Base-by-base conservation (phyloP, 257 asterid genomes). In the Jasminum sambac region DNA sequence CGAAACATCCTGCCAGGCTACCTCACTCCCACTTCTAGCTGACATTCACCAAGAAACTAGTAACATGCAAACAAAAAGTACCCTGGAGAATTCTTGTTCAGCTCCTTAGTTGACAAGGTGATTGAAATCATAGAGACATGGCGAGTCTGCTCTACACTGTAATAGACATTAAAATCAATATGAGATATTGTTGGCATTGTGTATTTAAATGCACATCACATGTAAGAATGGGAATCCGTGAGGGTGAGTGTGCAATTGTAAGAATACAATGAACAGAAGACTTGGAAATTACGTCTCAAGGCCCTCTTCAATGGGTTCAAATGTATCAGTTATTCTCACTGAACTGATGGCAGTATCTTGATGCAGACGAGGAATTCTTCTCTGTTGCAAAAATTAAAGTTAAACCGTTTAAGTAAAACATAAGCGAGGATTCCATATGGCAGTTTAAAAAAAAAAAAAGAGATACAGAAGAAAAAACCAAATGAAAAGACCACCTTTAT, bases 301-400 rank as follows among this genome's bases (percentile, higher is more conserved):
- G 66, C 99, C 99, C 85, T 94, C 98, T 84, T 94, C 99, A 79
- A 94, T 86, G 81, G 99, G 98, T 79, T 91, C 99, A 86, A 95
- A 94, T 13, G 89, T 82, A 73, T 94, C 99, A 1, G 93, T 89
- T 64, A 94, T 88, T 86, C 96, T 94, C 74, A 89, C 80, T 60
- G 99, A 94, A 80, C 96, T 85, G 76, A 94, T 91, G 62, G 89
- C 83, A 63, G 96, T 89, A 78, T 91, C 96, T 63, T 94, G 99
- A 81, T 94, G 90, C 81, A 94, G 74, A 43, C 76, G 83, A 74
- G 96, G 98, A 76, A 83, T 79, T 76, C 96, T 91, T 82, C 83
- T 89, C 99, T 94, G 82, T 68, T 78, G 70, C 66, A 66, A 69
- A 67, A 65, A 12, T 69, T 73, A 69, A 67, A 13, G 17, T 30